Conservation (phyloP, 495 filamentous ascomycete genomes). For the Amniculicola lignicola region DNA sequence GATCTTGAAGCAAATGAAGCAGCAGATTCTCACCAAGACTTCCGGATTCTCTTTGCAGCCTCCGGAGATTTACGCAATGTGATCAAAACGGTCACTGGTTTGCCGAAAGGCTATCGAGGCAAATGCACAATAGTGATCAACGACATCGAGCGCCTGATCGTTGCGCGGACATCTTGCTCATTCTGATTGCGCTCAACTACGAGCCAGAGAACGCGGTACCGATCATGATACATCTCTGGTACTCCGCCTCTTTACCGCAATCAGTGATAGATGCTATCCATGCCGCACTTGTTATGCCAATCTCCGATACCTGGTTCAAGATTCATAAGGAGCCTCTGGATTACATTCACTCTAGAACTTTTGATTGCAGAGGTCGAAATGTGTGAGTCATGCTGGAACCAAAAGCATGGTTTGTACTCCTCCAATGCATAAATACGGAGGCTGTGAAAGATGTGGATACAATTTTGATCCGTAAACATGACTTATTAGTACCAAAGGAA, state of each 20-base stretch:
- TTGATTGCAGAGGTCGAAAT: too few relatives aligned
- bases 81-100: not conserved
- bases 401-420: constrained; percentile 27
- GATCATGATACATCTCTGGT: too few relatives aligned
- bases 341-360: too few relatives aligned
- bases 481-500: constrained; percentile 17
- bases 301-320: too few relatives aligned
- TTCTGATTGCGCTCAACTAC: not conserved
- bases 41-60: not conserved
- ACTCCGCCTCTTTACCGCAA: too few relatives aligned
- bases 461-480: constrained; percentile 9
- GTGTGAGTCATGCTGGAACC: constrained; percentile 24
- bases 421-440: constrained; percentile 22
- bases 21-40: not conserved
- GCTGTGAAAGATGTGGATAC: constrained; percentile 12
- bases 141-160: not conserved
- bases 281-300: too few relatives aligned
- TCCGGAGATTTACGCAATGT: not conserved
- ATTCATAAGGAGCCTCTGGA: too few relatives aligned
- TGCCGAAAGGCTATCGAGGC: not conserved
- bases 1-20: not conserved
- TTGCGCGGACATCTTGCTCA: not conserved
- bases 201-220: not conserved
- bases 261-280: too few relatives aligned
- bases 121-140: not conserved